Base-by-base conservation (phyloP, 129 eudicot genomes). In the Calendula officinalis region DNA sequence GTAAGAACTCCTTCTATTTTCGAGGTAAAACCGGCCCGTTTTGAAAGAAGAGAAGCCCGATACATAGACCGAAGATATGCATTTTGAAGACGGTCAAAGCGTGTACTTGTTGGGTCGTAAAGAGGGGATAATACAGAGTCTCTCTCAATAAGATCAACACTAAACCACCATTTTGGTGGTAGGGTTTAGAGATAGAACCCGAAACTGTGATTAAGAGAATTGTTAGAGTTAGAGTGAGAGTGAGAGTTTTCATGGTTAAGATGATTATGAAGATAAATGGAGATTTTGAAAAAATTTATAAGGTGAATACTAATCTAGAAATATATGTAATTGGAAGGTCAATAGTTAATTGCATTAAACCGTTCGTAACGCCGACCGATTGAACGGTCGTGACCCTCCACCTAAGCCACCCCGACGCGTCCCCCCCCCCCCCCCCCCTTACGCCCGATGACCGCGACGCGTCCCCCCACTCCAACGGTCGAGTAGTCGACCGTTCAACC, bases 41-140 rank as follows among this genome's bases (percentile, higher is more conserved):
- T 64, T 11, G 41, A 36, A 42, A 60, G 8, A 12, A 43, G 53
- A 27, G 68, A 56, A 46, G 49, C 60, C 3, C 81, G 84, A 0
- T 72, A 40, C 17, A 66, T 15, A 1, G 95, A 87, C 4, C 82
- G 88, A 4, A 17, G 43, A 16, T 73, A 22, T 1, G 83, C 60
- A 10, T 61, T 15, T 11, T 53, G 50, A 2, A 84, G 70, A 30
- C 80, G 82, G 4, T 76, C 70, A 0, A 11, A 62, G 6, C 8
- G 53, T 4, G 70, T 30, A 8, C 4, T 16, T 14, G 74, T 59
- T 2, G 84, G 78, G 47, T 81, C 59, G 63, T 79, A 77, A 27
- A 57, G 41, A 7, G 91, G 95, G 10, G 88, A 87, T 4, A 40
- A 33, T 6, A 78, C 84, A 2, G 88, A 81, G 60, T 84, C 95